These are phyloP conservation scores for Fusarium acutatum DNA, from an alignment of 2,329 filamentous ascomycete genomes.

Conservation along the genomic window DNA sequence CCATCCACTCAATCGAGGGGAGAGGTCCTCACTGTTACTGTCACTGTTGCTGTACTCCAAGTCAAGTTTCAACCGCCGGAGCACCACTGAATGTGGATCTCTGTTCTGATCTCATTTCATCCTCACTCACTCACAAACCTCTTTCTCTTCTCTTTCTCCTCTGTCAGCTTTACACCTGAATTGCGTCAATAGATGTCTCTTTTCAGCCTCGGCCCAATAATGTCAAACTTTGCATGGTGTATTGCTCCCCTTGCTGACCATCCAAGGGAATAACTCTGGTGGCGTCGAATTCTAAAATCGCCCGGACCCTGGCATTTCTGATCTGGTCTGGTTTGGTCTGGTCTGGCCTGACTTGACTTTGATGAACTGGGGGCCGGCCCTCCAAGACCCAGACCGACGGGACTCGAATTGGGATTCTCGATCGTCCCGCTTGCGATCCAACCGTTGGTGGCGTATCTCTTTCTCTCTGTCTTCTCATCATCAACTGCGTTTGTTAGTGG, in stretches of 20 bases:
- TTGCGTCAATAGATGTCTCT: neutral
- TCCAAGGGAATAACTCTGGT: neutral
- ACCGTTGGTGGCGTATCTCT: conserved; percentile 22
- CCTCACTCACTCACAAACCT: neutral
- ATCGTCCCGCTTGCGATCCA: conserved; percentile 26
- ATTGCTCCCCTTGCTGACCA: neutral
- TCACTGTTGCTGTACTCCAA: neutral
- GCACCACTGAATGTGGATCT: conserved; percentile 4
- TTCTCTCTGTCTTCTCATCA: neutral
- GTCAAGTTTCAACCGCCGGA: neutral
- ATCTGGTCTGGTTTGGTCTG: neutral
- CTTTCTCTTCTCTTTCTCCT: neutral
- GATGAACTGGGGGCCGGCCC: neutral
- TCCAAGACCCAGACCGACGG: conserved; percentile 16
- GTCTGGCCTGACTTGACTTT: neutral
- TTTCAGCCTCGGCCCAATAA: neutral
- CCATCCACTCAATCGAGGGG: neutral
- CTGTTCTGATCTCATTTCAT: conserved; percentile 1
- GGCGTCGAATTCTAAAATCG: conserved; percentile 2
- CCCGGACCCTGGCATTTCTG: conserved; percentile 1
- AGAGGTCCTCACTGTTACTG: neutral
- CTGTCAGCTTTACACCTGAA: neutral
- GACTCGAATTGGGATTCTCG: conserved; percentile 21
- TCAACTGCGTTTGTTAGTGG: neutral
- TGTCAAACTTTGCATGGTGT: neutral